phyloP scores from a whole-genome alignment of 1,284 basidiomycete species.

The Sporisorium exsertum region DNA sequence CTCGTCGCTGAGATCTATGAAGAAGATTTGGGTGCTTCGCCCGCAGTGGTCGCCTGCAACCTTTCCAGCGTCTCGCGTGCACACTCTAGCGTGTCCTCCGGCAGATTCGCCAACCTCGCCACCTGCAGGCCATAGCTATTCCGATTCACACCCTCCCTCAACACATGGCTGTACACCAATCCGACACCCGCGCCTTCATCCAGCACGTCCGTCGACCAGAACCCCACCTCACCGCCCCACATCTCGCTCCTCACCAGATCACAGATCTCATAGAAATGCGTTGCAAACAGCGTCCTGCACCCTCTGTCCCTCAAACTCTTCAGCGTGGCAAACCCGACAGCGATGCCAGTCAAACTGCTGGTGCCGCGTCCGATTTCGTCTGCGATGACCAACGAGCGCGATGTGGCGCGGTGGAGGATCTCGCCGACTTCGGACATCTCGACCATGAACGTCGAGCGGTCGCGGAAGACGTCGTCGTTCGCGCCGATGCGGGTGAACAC shows the following conservation, averaged over 20 bases:
- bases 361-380: conserved; percentile 93
- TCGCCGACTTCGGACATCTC: conserved; percentile 72
- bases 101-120: conserved; percentile 88
- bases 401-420: conserved; percentile 77
- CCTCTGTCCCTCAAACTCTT: conserved; percentile 83
- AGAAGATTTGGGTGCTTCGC: not conserved
- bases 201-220: conserved; percentile 85
- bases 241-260: conserved; percentile 73
- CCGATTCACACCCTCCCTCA: conserved; percentile 85
- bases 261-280: conserved; percentile 93
- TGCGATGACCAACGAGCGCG: conserved; percentile 58
- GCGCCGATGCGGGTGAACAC: conserved; percentile 96
- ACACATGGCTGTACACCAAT: conserved; percentile 84
- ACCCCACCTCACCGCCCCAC: conserved; percentile 73
- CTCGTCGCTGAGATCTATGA: no score
- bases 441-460: conserved; percentile 90
- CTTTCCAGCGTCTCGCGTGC: conserved; percentile 7
- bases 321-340: conserved; percentile 90
- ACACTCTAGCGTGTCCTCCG: conserved; percentile 65
- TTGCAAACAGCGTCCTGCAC: conserved; percentile 90
- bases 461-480: conserved; percentile 91
- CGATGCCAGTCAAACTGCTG: conserved; percentile 88
- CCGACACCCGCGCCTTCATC: conserved; percentile 75
- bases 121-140: conserved; percentile 94
- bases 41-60: not conserved